Base-by-base conservation (phyloP, 2,329 filamentous ascomycete species). In the Trichoderma endophyticum region DNA sequence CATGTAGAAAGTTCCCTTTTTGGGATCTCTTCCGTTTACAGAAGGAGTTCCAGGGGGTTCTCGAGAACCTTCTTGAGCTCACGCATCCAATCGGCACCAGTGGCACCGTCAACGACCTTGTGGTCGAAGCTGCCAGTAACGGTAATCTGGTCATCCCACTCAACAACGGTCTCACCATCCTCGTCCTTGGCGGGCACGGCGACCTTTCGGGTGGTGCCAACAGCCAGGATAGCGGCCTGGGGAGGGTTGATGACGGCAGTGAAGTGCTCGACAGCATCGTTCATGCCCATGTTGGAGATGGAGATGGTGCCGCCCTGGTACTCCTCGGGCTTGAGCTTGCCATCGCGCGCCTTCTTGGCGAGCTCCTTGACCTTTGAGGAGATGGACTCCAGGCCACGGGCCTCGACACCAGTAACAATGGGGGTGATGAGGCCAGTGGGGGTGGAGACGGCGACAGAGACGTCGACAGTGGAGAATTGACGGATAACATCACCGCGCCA, bases 221-320 rank as follows among this genome's bases (percentile, higher is more conserved):
- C 93, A 70, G 96, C 95, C 75, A 99, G 88, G 82, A 99, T 99
- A 80, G 91, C 92, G 70, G 96, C 93, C 87, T 99, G 97, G 69
- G 96, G 96, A 76, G 97, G 96, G 90, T 99, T 99, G 89, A 99
- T 97, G 80, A 99, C 93, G 77, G 96, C 96, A 67, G 96, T 98
- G 86, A 99, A 99, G 82, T 95, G 90, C 85, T 98, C 95, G 75
- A 99, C 92, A 65, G 96, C 95, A 62, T 91, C 81, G 89, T 99
- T 99, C 96, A 99, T 99, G 84, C 96, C 96, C 96, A 99, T 97
- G 90, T 99, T 99, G 86, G 93, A 97, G 85, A 99, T 98, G 83
- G 95, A 98, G 86, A 99, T 97, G 82, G 94, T 97, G 82, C 96
- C 96, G 71, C 96, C 96, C 88, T 98, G 95, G 90, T 97, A 99